Percentiles rank a stretch among this genome's conserved stretches.
Conservation (phyloP, 2,329 filamentous ascomycete genomes). For the Pyricularia sp. region DNA sequence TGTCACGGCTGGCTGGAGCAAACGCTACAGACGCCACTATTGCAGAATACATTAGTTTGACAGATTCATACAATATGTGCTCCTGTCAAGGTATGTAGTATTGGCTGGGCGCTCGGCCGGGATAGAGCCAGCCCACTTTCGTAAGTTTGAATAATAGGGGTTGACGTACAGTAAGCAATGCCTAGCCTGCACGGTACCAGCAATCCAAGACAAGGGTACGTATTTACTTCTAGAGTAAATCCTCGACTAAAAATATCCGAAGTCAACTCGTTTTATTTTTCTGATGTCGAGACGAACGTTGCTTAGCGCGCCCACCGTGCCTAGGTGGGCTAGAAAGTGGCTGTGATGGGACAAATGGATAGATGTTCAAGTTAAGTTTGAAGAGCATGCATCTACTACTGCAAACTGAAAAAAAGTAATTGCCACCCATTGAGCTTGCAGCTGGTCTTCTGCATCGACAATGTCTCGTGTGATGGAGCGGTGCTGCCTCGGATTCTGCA, state of each 20-base stretch:
- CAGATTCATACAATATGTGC: not conserved
- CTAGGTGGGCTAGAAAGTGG: not conserved
- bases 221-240: not conserved
- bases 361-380: not conserved
- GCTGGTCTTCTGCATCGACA: not conserved
- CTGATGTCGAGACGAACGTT: not conserved
- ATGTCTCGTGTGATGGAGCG: not conserved
- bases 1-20: not conserved
- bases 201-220: not conserved
- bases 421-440: not conserved
- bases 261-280: not conserved
- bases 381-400: not conserved
- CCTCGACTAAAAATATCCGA: not conserved
- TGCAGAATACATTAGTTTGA: not conserved
- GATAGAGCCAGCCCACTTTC: not conserved
- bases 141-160: not conserved
- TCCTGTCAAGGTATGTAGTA: not conserved
- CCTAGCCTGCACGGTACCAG: not conserved
- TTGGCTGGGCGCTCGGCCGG: not conserved
- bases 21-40: not conserved
- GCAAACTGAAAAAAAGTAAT: not conserved
- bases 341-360: not conserved
- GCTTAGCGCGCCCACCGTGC: not conserved
- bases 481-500: not conserved
- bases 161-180: not conserved